These are phyloP conservation scores for Bromus sterilis DNA, from an alignment of 176 grass and related monocot genomes.

Conservation along the genomic window DNA sequence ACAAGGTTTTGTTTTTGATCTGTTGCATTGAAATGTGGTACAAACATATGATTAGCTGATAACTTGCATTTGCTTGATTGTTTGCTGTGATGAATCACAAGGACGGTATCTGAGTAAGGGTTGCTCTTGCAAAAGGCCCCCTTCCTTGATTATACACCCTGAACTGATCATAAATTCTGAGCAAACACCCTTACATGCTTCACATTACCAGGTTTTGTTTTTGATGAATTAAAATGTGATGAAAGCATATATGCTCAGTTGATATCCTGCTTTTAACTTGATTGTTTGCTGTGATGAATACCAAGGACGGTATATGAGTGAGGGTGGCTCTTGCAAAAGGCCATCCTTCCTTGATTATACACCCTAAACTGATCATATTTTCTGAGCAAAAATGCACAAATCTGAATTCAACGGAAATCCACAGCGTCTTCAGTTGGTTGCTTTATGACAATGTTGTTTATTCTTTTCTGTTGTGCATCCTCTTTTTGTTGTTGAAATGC, in stretches of 20 bases:
- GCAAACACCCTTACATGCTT: background rate
- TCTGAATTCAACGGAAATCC: background rate
- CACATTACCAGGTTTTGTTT: rapidly evolving
- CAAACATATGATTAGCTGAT: too few relatives aligned
- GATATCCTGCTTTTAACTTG: background rate
- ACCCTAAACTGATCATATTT: background rate
- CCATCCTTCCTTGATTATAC: background rate
- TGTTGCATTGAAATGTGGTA: too few relatives aligned
- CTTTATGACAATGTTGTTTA: background rate
- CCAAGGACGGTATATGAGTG: conserved; percentile 14
- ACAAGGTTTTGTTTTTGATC: too few relatives aligned
- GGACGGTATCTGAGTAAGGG: conserved; percentile 17
- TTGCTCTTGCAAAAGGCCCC: background rate
- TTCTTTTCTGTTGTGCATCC: background rate
- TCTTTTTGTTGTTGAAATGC: background rate
- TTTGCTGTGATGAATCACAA: background rate
- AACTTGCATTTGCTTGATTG: too few relatives aligned
- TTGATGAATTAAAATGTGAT: background rate
- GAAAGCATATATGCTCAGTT: background rate
- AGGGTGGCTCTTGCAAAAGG: background rate
- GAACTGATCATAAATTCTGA: conserved; percentile 2
- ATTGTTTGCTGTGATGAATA: background rate
- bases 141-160: conserved; percentile 7
- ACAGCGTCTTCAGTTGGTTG: rapidly evolving
- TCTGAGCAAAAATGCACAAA: background rate